Conservation (phyloP, 2,329 filamentous ascomycete genomes). For the Sarocladium oryzae region DNA sequence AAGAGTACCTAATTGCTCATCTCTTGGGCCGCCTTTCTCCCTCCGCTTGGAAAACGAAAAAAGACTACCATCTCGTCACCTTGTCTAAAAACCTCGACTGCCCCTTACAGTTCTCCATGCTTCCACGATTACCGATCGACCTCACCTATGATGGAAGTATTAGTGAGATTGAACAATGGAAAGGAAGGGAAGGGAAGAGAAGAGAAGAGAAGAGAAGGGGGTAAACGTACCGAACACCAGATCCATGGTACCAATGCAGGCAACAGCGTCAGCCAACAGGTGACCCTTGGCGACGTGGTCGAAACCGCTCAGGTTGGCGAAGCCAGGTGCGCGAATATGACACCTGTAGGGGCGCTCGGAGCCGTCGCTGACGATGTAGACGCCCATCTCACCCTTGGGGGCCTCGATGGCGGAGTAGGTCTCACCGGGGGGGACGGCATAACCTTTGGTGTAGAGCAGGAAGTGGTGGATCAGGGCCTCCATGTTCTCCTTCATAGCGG, state of each 20-base stretch:
- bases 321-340: slow-evolving; percentile 94
- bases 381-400: slow-evolving; percentile 99
- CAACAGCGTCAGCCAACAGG: slow-evolving; percentile 90
- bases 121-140: slow-evolving; percentile 47
- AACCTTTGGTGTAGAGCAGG: slow-evolving; percentile 97
- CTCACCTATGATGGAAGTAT: slow-evolving; percentile 41
- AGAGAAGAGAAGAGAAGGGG: not conserved
- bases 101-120: slow-evolving; percentile 4
- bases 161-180: slow-evolving; percentile 19
- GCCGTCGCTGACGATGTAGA: slow-evolving; percentile 92
- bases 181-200: not conserved
- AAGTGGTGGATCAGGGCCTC: slow-evolving; percentile 99
- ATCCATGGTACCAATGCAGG: slow-evolving; percentile 88
- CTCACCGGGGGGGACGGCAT: slow-evolving; percentile 92
- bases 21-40: slow-evolving; percentile 4
- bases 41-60: too few species aligned
- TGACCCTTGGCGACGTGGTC: slow-evolving; percentile 91
- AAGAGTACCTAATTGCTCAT: slow-evolving; percentile 10
- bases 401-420: slow-evolving; percentile 98
- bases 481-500: slow-evolving; percentile 99
- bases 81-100: not conserved
- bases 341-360: slow-evolving; percentile 95
- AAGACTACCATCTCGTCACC: too few species aligned
- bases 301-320: slow-evolving; percentile 89
- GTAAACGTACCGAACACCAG: slow-evolving; percentile 69